A percentile compares a stretch with the other conserved stretches of the same genome.
Evolutionary conservation across 2,329 filamentous ascomycete species (phyloP).

Genomic region (Thelonectria olida): DNA sequence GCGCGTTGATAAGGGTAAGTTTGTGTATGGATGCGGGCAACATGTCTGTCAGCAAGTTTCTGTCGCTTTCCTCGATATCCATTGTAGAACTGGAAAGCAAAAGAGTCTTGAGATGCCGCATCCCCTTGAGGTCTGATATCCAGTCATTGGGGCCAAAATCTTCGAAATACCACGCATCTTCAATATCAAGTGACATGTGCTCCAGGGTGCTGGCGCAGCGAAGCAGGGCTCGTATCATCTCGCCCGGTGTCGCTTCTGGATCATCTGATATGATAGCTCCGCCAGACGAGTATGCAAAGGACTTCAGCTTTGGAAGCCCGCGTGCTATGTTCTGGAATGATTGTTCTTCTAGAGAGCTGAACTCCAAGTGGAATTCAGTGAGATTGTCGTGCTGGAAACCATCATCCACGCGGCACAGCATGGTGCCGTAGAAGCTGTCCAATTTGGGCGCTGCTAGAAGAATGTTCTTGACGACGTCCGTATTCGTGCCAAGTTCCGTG

Average conservation of each 20-base stretch:
- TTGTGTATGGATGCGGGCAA: neutral
- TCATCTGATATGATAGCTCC: neutral
- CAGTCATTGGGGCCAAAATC: neutral
- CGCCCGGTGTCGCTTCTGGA: neutral
- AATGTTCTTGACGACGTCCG: neutral
- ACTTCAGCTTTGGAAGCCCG: neutral
- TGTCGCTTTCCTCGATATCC: neutral
- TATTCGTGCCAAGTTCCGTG: neutral
- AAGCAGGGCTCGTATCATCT: neutral
- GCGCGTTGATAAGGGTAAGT: neutral
- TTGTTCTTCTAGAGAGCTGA: neutral
- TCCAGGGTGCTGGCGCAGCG: neutral
- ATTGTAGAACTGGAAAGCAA: neutral
- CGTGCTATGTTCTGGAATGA: neutral
- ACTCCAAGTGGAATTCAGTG: neutral
- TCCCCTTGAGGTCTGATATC: conserved; percentile 1
- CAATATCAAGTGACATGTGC: neutral
- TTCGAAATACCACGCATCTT: neutral
- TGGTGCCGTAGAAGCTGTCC: neutral
- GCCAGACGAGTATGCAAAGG: conserved; percentile 4
- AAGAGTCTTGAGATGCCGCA: conserved; percentile 1
- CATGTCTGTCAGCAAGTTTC: neutral
- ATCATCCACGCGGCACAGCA: neutral
- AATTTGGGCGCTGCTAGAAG: conserved; percentile 5
- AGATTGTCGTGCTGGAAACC: neutral